phyloP scores from a whole-genome alignment of 1,284 basidiomycete genomes.

The Kwoniella shivajii region DNA sequence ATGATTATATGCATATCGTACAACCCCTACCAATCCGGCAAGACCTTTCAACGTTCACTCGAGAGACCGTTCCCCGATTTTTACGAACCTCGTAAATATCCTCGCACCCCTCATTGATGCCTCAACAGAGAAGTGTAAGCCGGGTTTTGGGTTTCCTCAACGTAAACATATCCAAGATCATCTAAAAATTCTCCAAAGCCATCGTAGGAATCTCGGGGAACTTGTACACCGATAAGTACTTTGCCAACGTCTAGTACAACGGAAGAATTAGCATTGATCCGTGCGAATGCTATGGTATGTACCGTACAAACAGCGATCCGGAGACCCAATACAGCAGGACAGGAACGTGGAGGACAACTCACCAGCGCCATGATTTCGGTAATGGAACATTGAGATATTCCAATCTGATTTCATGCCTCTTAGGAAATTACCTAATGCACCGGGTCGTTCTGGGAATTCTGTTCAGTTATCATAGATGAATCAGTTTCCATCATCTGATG shows the following conservation, averaged over 20 bases:
- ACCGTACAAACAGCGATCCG: not conserved
- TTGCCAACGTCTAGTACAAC: constrained; percentile 73
- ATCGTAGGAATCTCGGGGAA: constrained; percentile 68
- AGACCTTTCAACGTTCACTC: too few relatives aligned
- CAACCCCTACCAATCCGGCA: not conserved
- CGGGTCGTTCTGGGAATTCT: constrained; percentile 97
- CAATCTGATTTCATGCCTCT: constrained; percentile 77
- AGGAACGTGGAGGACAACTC: constrained; percentile 43
- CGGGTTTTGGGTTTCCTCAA: constrained; percentile 90
- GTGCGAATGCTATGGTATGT: too few relatives aligned
- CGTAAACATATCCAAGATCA: constrained; percentile 79
- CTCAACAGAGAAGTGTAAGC: constrained; percentile 77
- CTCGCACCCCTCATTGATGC: not conserved
- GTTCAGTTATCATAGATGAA: not conserved
- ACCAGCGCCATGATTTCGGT: constrained; percentile 95
- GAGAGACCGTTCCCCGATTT: too few relatives aligned
- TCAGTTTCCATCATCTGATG: not conserved
- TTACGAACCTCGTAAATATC: not conserved
- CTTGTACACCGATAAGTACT: constrained; percentile 91
- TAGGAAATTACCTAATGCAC: constrained; percentile 87
- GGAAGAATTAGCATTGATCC: not conserved
- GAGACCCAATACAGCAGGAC: too few relatives aligned
- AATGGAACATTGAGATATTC: constrained; percentile 97
- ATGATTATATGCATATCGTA: constrained; percentile 2
- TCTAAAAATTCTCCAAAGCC: constrained; percentile 73